phyloP scores from a whole-genome alignment of 2,329 filamentous ascomycete species.

The Lasiodiplodia gonubiensis region DNA sequence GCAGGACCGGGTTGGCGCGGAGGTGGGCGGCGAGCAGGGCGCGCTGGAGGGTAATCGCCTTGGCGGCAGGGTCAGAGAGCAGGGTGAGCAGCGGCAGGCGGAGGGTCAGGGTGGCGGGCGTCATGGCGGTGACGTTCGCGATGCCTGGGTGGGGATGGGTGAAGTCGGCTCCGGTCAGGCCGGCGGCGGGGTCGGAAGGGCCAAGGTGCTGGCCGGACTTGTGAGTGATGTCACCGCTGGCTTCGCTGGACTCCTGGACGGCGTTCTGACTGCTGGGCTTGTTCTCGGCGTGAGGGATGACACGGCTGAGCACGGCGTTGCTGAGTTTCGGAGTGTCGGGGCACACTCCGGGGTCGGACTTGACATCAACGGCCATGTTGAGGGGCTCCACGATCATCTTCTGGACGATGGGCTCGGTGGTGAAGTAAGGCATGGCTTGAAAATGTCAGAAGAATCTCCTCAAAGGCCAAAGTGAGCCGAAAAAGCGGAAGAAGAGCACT shows the following conservation, averaged over 20 bases:
- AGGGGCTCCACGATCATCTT: neutral
- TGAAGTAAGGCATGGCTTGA: neutral
- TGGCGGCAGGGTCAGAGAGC: slow-evolving; percentile 17
- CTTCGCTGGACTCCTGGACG: neutral
- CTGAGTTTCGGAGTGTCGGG: neutral
- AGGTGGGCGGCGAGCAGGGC: slow-evolving; percentile 22
- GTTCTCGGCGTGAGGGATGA: no score
- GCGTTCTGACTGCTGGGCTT: no score
- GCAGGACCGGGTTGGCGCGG: slow-evolving; percentile 1
- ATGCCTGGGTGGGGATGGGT: neutral
- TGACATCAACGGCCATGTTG: neutral
- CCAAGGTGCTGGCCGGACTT: neutral
- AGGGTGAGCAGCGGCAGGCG: slow-evolving; percentile 27
- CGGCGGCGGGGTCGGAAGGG: neutral
- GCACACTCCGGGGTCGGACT: neutral
- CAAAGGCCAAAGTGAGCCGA: neutral
- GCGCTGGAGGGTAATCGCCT: neutral
- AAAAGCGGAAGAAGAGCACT: neutral
- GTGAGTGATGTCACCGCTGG: neutral
- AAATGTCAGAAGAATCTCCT: neutral
- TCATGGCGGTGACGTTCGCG: neutral
- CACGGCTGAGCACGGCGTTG: neutral
- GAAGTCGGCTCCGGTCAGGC: neutral
- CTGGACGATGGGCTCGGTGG: neutral
- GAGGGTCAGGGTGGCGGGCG: slow-evolving; percentile 33